phyloP scores from a whole-genome alignment of 2,329 filamentous ascomycete species.

The Diaporthe velutina region DNA sequence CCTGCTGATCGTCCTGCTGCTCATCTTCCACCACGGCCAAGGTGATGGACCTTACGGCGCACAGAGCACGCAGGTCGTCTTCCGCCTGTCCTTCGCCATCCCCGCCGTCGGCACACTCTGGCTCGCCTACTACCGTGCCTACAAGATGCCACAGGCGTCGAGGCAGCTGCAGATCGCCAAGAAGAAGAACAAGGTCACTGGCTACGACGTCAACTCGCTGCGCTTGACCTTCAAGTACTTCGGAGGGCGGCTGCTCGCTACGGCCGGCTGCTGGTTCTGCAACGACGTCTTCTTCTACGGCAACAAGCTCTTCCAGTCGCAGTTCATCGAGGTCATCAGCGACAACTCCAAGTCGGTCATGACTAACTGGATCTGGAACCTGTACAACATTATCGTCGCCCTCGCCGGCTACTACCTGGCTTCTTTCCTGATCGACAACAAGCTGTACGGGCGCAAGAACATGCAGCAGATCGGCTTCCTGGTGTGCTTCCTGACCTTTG shows the following conservation, averaged over 20 bases:
- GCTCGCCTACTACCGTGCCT: conserved; percentile 96
- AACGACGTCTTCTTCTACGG: conserved; percentile 99
- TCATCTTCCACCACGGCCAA: conserved; percentile 87
- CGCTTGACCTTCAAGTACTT: conserved; percentile 85
- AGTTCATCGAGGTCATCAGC: conserved; percentile 89
- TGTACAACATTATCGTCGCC: conserved; percentile 90
- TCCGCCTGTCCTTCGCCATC: conserved; percentile 91
- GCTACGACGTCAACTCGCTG: conserved; percentile 90
- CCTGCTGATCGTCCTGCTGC: conserved; percentile 85
- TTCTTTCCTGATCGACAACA: conserved; percentile 92
- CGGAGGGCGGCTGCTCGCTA: conserved; percentile 87
- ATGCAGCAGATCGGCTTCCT: conserved; percentile 97
- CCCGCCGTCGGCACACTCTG: conserved; percentile 91
- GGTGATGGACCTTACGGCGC: conserved; percentile 83
- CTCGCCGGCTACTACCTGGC: conserved; percentile 92
- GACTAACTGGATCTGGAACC: conserved; percentile 90
- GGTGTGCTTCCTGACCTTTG: conserved; percentile 93
- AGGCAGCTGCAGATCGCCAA: conserved; percentile 87
- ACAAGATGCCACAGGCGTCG: conserved; percentile 91
- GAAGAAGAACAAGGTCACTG: conserved; percentile 88
- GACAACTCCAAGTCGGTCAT: conserved; percentile 79
- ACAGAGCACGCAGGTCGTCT: conserved; percentile 87
- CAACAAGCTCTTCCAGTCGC: conserved; percentile 95
- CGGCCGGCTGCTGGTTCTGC: conserved; percentile 90
- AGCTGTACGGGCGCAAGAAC: conserved; percentile 94